Percentiles rank a stretch among this genome's conserved stretches.
Conservation (phyloP, 2,329 filamentous ascomycete species). For the Penicillium sp. region DNA sequence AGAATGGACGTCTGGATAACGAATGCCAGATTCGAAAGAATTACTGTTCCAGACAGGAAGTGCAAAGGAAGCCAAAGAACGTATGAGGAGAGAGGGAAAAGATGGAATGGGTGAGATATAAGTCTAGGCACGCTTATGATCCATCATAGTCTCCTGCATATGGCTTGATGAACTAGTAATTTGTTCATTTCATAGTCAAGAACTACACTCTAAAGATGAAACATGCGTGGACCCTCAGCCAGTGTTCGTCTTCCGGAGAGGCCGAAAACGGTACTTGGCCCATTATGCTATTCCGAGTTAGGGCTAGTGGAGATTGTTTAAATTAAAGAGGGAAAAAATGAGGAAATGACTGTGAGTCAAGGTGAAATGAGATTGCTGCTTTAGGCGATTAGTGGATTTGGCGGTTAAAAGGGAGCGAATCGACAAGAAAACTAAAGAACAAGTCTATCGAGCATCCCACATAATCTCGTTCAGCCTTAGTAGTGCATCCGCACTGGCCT, state of each 20-base stretch:
- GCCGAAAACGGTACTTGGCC: conserved; percentile 11
- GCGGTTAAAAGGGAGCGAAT: neutral
- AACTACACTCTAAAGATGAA: conserved; percentile 19
- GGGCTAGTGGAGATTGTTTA: conserved; percentile 18
- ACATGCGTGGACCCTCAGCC: conserved; percentile 18
- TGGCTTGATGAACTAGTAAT: neutral
- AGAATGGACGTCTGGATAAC: conserved; percentile 31
- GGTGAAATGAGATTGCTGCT: neutral
- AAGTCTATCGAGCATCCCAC: conserved; percentile 44
- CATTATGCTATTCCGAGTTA: conserved; percentile 8
- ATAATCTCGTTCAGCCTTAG: conserved; percentile 47
- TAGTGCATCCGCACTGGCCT: conserved; percentile 45
- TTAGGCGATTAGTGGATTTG: neutral
- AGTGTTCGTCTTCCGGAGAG: conserved; percentile 11
- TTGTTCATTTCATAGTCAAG: neutral
- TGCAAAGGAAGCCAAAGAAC: conserved; percentile 1
- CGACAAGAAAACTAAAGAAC: neutral
- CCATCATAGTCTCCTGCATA: neutral
- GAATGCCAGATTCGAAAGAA: conserved; percentile 24
- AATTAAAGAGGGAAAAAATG: conserved; percentile 16
- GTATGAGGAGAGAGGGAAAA: conserved; percentile 5
- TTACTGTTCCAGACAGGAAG: conserved; percentile 26
- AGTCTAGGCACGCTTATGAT: neutral
- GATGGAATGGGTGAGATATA: neutral
- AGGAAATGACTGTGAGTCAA: conserved; percentile 15